phyloP scores from a whole-genome alignment of 2,329 filamentous ascomycete genomes.

The Dothistroma septosporum region DNA sequence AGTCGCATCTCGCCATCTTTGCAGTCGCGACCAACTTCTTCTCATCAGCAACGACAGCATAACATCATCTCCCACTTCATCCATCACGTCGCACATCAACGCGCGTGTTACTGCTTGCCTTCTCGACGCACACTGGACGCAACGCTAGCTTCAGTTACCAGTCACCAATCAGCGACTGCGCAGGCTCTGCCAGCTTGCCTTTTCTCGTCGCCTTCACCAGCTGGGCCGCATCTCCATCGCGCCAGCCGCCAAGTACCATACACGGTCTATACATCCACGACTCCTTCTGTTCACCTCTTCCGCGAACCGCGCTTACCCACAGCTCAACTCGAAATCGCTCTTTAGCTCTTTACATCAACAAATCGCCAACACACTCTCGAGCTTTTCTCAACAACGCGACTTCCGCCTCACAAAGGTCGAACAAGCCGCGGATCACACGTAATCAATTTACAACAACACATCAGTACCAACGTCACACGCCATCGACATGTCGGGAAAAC shows the following conservation, averaged over 20 bases:
- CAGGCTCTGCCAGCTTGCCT: constrained; percentile 2
- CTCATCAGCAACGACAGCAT: neutral
- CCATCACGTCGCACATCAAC: constrained; percentile 1
- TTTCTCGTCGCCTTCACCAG: constrained; percentile 5
- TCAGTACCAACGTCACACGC: constrained; percentile 7
- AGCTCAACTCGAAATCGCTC: neutral
- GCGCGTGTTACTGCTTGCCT: neutral
- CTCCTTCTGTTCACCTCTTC: neutral
- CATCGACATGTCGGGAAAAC: constrained; percentile 79
- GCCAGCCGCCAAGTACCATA: neutral
- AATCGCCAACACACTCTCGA: neutral
- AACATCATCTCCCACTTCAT: neutral
- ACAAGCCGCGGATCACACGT: neutral
- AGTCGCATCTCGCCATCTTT: neutral
- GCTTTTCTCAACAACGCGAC: neutral
- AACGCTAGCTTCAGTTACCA: neutral
- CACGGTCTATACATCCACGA: neutral
- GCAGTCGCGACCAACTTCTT: neutral
- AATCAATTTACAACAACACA: neutral
- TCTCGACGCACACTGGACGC: neutral
- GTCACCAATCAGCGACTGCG: neutral
- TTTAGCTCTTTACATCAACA: neutral
- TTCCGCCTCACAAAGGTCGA: neutral
- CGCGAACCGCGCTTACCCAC: constrained; percentile 3
- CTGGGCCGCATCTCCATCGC: neutral